Evolutionary conservation across 805 yeast genomes (phyloP), one percentile per base, ranked within the genome.

Genomic region (Isabelozyma heimii): DNA sequence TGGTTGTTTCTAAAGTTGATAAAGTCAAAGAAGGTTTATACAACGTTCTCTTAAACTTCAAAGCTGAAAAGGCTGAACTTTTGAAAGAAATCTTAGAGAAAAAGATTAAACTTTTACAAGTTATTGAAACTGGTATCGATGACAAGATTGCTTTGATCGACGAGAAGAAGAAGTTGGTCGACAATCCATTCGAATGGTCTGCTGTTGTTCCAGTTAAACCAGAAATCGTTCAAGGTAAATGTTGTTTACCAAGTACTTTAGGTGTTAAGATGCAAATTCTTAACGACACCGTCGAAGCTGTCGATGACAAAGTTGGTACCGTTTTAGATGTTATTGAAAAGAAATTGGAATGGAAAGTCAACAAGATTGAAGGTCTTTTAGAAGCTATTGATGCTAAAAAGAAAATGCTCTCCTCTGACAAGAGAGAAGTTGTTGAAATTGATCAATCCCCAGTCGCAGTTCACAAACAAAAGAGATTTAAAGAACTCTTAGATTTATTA

Each of bases 241-340:
- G 61, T 55, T 62, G 67, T 54, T 58, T 63, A 46, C 68, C 67
- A 27, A 47, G 49, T 26, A 51, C 47, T 26, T 61, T 63, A 48
- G 48, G 49, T 13, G 54, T 63, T 45, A 33, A 50, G 16, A 48
- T 46, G 45, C 51, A 55, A 38, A 51, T 55, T 46, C 20, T 37
- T 13, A 46, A 49, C 5, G 47, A 47, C 44, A 14, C 20, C 28
- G 4, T 30, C 4, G 27, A 16, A 8, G 13, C 33, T 24, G n/a
- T 33, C 6, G 40, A 43, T 5, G 39, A 33, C 20, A 13, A n/a
- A 28, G 8, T 41, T 12, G n/a, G n/a, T 5, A 28, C 15, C 26
- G n/a, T 39, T 26, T 43, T 37, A n/a, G 17, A 14, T 9, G 41
- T 20, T 16, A 20, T 43, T 12, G 37, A 37, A 16, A 24, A 43